Evolutionary conservation across 2,329 filamentous ascomycete genomes (phyloP).

Genomic region (Didymella segeticola): DNA sequence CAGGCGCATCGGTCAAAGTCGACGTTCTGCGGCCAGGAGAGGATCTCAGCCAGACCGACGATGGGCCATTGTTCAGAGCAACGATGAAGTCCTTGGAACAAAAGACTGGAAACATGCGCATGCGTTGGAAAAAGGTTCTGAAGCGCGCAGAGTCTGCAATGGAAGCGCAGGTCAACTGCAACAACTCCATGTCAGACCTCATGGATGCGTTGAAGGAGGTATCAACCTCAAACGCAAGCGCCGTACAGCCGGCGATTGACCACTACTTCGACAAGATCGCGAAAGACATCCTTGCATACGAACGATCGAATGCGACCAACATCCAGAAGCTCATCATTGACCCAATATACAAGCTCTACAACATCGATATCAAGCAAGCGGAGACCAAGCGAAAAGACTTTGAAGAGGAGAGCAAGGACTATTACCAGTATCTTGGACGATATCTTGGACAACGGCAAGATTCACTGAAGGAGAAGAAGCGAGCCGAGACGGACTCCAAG

Average conservation of each 20-base stretch:
- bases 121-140: conserved; percentile 93
- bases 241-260: conserved; percentile 94
- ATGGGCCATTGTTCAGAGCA: conserved; percentile 93
- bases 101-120: conserved; percentile 92
- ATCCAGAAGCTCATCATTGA: conserved; percentile 95
- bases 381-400: conserved; percentile 97
- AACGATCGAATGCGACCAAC: conserved; percentile 81
- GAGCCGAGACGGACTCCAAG: conserved; percentile 91
- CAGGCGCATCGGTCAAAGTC: conserved; percentile 68
- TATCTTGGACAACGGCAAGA: conserved; percentile 97
- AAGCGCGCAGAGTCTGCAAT: conserved; percentile 92
- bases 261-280: conserved; percentile 99
- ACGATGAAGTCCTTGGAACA: conserved; percentile 97
- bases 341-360: conserved; percentile 88
- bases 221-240: conserved; percentile 89
- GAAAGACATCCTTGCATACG: conserved; percentile 85
- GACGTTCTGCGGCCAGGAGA: conserved; percentile 89
- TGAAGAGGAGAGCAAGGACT: conserved; percentile 98
- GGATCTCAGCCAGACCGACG: conserved; percentile 80
- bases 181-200: conserved; percentile 82
- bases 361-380: conserved; percentile 95
- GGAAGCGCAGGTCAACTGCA: conserved; percentile 79
- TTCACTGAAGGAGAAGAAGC: conserved; percentile 96
- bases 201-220: conserved; percentile 87
- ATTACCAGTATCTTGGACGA: conserved; percentile 91